Evolutionary conservation across 1,284 basidiomycete species (phyloP).

Genomic region (Rhizopogon parksii): DNA sequence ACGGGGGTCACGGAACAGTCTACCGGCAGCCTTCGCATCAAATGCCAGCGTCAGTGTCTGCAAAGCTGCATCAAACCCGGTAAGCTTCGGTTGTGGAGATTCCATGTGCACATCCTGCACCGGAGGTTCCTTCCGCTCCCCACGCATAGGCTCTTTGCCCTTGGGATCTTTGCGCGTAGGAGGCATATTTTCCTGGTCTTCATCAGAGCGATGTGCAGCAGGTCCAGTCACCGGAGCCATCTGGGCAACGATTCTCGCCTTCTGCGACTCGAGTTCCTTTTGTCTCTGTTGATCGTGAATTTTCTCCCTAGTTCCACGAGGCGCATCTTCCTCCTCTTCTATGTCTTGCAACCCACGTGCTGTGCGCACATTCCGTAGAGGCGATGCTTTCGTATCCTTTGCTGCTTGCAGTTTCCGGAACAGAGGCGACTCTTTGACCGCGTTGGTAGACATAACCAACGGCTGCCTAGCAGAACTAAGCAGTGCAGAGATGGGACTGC

Average conservation of each 20-base stretch:
- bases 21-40: slow-evolving; percentile 51
- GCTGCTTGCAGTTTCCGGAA: slow-evolving; percentile 49
- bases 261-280: slow-evolving; percentile 79
- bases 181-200: slow-evolving; percentile 41
- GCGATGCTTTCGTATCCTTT: slow-evolving; percentile 30
- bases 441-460: slow-evolving; percentile 55
- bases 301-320: slow-evolving; percentile 33
- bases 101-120: slow-evolving; percentile 19
- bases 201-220: slow-evolving; percentile 25
- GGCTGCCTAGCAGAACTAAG: slow-evolving; percentile 87
- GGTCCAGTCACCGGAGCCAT: slow-evolving; percentile 61
- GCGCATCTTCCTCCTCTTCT: slow-evolving; percentile 34
- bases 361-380: slow-evolving; percentile 32
- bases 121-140: slow-evolving; percentile 22
- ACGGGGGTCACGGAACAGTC: slow-evolving; percentile 59
- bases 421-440: slow-evolving; percentile 46
- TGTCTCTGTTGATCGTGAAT: slow-evolving; percentile 47
- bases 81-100: slow-evolving; percentile 32
- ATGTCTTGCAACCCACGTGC: slow-evolving; percentile 40
- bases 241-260: slow-evolving; percentile 83
- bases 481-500: slow-evolving; percentile 88
- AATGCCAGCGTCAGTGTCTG: slow-evolving; percentile 66
- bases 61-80: slow-evolving; percentile 61
- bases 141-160: slow-evolving; percentile 28
- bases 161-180: slow-evolving; percentile 28